phyloP scores from a whole-genome alignment of 2,329 filamentous ascomycete genomes.

The Arthrobotrys pseudoclavata region DNA sequence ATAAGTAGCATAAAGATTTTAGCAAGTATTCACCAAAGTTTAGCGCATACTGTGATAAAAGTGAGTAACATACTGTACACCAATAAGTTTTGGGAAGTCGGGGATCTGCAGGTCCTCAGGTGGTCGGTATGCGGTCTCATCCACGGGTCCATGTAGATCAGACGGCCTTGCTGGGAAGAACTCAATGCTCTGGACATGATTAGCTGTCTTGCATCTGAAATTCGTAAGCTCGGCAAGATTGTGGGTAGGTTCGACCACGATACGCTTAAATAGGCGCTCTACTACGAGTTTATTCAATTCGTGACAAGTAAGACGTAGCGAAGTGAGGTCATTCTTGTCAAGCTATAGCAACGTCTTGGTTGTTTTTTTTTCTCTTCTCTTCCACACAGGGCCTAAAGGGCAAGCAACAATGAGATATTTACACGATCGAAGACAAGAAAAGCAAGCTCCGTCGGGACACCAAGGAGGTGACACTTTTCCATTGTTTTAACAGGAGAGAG shows the following conservation, averaged over 20 bases:
- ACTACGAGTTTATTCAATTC: neutral
- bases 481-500: no score
- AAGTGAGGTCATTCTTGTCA: neutral
- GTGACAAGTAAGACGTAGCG: neutral
- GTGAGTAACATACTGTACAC: neutral
- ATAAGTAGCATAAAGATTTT: neutral
- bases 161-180: neutral
- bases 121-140: neutral
- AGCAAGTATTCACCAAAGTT: neutral
- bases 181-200: slow-evolving; percentile 1
- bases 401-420: neutral
- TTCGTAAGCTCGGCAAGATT: neutral
- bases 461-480: neutral
- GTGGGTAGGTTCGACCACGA: neutral
- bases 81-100: neutral
- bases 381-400: neutral
- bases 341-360: neutral
- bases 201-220: neutral
- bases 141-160: neutral
- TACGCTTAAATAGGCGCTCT: neutral
- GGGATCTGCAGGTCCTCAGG: neutral
- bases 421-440: neutral
- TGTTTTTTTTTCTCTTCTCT: neutral
- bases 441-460: neutral
- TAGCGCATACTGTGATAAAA: neutral